A percentile compares a stretch with the other conserved stretches of the same genome.
Conservation (phyloP, 768 basidiomycete genomes). For the Pisolithus microcarpus region DNA sequence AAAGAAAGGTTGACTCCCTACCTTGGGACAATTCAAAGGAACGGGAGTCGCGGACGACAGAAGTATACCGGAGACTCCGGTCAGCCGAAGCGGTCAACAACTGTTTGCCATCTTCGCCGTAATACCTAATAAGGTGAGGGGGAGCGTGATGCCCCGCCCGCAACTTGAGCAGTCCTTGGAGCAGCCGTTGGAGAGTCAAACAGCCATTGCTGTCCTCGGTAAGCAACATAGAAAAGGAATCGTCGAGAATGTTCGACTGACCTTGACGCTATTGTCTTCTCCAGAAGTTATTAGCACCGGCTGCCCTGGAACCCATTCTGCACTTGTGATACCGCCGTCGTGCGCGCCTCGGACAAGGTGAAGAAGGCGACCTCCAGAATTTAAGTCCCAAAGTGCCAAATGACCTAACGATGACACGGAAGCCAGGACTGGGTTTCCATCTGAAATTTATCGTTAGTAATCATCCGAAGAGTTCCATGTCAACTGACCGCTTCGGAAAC, state of each 20-base stretch:
- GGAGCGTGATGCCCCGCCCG: constrained; percentile 89
- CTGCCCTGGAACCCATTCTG: constrained; percentile 93
- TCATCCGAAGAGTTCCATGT: neutral
- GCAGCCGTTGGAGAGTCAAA: constrained; percentile 86
- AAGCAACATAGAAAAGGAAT: constrained; percentile 1
- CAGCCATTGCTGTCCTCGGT: constrained; percentile 79
- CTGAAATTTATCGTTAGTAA: constrained; percentile 30
- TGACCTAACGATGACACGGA: constrained; percentile 83
- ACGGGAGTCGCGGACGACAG: constrained; percentile 90
- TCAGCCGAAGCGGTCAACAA: constrained; percentile 85
- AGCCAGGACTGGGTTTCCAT: constrained; percentile 83
- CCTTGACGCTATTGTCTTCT: constrained; percentile 94
- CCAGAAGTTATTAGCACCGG: constrained; percentile 85
- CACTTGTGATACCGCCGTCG: constrained; percentile 70
- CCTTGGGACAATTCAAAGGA: constrained; percentile 95
- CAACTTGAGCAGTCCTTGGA: constrained; percentile 84
- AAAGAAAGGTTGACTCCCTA: constrained; percentile 16
- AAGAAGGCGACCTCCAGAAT: constrained; percentile 70
- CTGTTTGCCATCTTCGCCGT: constrained; percentile 96
- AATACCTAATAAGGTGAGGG: constrained; percentile 88
- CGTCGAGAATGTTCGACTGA: constrained; percentile 23
- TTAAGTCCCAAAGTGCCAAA: constrained; percentile 90
- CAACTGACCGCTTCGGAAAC: constrained; percentile 76
- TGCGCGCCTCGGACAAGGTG: constrained; percentile 88
- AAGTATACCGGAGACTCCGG: constrained; percentile 81